Evolutionary conservation across 805 yeast genomes (phyloP), one percentile per base, ranked within the genome.

Genomic region (Brettanomyces nanus): DNA sequence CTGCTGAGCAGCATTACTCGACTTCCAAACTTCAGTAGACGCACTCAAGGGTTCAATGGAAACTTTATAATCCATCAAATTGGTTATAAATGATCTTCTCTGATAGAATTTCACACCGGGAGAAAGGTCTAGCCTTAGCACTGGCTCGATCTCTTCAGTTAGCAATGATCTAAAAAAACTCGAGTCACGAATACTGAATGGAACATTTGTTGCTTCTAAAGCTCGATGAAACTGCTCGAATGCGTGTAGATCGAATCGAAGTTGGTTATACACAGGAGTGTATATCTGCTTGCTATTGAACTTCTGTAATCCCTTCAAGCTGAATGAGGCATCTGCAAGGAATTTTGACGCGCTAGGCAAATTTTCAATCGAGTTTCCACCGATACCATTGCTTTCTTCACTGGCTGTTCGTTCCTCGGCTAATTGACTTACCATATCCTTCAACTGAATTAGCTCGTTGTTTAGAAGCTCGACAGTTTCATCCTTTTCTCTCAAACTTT

Each of bases 41-140:
- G 90, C 89, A 36, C 85, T 75, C 6, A 89, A 73, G 0, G 98
- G 98, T 58, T 87, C 95, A 28, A 90, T 78, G 3, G 77, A 68
- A 5, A 85, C 86, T 31, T 81, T 69, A 3, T 94, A 94, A 36
- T 87, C 96, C 23, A 83, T 71, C 45, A 90, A 68, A 14, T 79
- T 71, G 33, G 68, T 59, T 67, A 87, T 65, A 39, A 89, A 69
- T 10, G 77, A 62, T 39, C 83, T 69, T 44, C 74, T 71, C 26
- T 54, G 49, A 36, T 68, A 74, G 40, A 79, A 69, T 75, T 78
- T 79, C 36, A 80, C 57, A 14, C 80, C 77, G 2, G 80, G 76
- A 0, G 89, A 78, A 30, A 60, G 54, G 41, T 81, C 89, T 19
- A 83, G 58, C 44, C 75, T 71, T 28, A 83, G 53, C 1, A 80